phyloP scores from a whole-genome alignment of 306 rosid species.

The Dryas drummondii region DNA sequence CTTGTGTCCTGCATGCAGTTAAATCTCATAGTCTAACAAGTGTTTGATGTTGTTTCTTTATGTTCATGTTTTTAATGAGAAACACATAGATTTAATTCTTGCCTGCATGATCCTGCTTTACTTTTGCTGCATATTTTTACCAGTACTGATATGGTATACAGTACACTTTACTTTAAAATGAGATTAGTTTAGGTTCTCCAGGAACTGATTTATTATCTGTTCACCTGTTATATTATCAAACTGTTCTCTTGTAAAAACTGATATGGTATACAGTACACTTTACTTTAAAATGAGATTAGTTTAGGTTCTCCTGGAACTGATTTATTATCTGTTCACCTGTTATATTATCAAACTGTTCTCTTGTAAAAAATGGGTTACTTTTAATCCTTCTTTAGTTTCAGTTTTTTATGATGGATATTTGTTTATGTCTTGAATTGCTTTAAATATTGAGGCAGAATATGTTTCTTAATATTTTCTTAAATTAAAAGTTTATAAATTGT shows the following conservation, averaged over 20 bases:
- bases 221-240: too few species aligned
- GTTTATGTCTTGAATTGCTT: not conserved
- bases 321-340: too few species aligned
- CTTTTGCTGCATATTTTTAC: not conserved
- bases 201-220: too few species aligned
- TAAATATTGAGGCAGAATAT: not conserved
- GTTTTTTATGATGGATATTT: not conserved
- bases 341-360: too few species aligned
- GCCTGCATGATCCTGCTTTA: not conserved
- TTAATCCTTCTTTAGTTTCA: not conserved
- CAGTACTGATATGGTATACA: too few species aligned
- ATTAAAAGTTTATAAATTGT: not conserved
- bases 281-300: too few species aligned
- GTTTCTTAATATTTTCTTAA: not conserved
- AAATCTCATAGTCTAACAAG: not conserved
- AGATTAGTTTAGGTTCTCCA: too few species aligned
- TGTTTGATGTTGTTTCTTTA: conserved; percentile 10
- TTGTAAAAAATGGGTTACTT: not conserved
- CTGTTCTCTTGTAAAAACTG: too few species aligned
- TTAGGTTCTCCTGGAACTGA: too few species aligned
- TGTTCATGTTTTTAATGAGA: conserved; percentile 3
- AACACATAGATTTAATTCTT: not conserved
- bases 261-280: too few species aligned
- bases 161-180: too few species aligned
- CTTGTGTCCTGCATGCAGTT: not conserved